Base-by-base conservation (phyloP, 2,329 filamentous ascomycete genomes). In the Intubia oerlemansii region DNA sequence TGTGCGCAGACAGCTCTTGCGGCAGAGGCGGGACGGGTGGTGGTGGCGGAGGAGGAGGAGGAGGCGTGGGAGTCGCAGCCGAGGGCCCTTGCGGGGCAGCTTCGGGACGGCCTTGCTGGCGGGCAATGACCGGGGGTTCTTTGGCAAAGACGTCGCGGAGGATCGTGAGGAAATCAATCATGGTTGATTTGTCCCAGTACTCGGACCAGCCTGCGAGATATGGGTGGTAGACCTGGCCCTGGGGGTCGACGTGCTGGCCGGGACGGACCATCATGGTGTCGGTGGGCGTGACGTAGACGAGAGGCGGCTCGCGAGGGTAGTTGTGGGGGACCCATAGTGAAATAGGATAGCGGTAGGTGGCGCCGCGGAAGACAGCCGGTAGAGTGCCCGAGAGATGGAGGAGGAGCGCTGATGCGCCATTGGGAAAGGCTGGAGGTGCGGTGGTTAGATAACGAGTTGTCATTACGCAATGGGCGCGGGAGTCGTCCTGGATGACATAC, bases 151-250 rank as follows among this genome's bases (percentile, higher is more conserved):
- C 61, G 30, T 88, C 80, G 39, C 76, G 66, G 4, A 98, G 53
- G 17, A 91, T 76, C 11, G 67, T 69, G 3, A 95, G 53, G 32
- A 95, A 80, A 44, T 92, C 82, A 24, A 76, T 54, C 3, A 93
- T 56, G 18, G 71, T 84, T 1, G 80, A 90, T 57, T 81, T 85
- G 81, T 92, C 80, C 77, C 79, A 88, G 41, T 78, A 85, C 39
- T 80, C 71, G 18, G 63, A 57, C 88, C 88, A 98, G 36, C 81
- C 73, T 18, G 81, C 79, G 26, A 98, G 57, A 48, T 95, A 98
- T 21, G 88, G 88, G 47, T 98, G 88, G 47, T 95, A 98, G 37
- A 95, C 68, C 46, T 79, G 74, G 16, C 88, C 88, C 43, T 95
- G 85, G 5, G 79, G 72, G 44, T 88, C 82, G 34, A 98, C 82